Conservation (phyloP, 352 stramenopile genomes). For the Bremia lactucae region DNA sequence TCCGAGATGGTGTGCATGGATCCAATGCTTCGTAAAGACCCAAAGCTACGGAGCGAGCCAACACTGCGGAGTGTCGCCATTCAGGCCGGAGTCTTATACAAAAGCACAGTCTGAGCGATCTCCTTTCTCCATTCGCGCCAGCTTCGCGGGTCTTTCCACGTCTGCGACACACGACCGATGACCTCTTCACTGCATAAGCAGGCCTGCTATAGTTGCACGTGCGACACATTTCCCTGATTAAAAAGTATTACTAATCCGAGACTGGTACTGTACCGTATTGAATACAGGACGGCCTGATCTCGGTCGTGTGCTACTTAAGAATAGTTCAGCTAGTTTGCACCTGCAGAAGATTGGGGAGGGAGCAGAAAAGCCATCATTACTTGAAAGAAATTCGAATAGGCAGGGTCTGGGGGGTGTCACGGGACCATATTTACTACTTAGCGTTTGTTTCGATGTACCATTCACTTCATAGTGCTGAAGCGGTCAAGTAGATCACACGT, state of each 20-base stretch:
- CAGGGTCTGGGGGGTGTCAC: too few species aligned
- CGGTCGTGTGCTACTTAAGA: too few species aligned
- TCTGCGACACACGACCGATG: slow-evolving; percentile 5
- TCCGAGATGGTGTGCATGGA: slow-evolving; percentile 39
- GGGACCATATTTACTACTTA: too few species aligned
- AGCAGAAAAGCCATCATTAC: too few species aligned
- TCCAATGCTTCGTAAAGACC: slow-evolving; percentile 1
- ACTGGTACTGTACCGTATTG: too few species aligned
- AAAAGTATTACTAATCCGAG: background rate
- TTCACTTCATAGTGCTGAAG: too few species aligned
- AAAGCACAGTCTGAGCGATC: slow-evolving; percentile 10
- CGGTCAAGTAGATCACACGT: too few species aligned
- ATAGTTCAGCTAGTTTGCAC: too few species aligned
- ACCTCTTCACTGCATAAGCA: background rate
- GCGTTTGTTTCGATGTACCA: too few species aligned
- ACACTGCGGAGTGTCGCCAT: slow-evolving; percentile 7
- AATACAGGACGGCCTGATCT: too few species aligned
- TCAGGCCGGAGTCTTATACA: slow-evolving; percentile 5
- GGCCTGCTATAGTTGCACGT: background rate
- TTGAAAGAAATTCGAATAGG: too few species aligned
- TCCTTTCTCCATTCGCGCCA: slow-evolving; percentile 4
- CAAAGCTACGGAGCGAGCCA: slow-evolving; percentile 4
- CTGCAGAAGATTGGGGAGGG: too few species aligned
- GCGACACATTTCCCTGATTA: background rate
- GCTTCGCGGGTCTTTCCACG: slow-evolving; percentile 5